Evolutionary conservation across 108 stramenopile species (phyloP).

Genomic region (Fragilaria crotonensis): DNA sequence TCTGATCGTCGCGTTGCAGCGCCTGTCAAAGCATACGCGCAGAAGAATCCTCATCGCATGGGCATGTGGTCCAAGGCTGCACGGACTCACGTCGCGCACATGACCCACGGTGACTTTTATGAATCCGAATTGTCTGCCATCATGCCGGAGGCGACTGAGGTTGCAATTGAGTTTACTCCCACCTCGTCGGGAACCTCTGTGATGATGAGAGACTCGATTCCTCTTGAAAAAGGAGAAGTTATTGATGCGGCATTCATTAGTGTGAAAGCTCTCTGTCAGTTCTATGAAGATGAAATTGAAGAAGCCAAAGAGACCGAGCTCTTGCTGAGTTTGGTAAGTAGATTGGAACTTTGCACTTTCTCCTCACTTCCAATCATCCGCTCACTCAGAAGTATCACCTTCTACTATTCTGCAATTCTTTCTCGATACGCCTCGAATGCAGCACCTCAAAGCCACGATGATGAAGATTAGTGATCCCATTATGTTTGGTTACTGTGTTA

Average conservation of each 20-base stretch:
- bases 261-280: slow-evolving; percentile 29
- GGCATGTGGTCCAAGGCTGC: slow-evolving; percentile 49
- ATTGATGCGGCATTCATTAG: slow-evolving; percentile 48
- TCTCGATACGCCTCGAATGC: no score
- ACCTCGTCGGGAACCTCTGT: slow-evolving; percentile 29
- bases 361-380: no score
- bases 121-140: slow-evolving; percentile 39
- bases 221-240: slow-evolving; percentile 47
- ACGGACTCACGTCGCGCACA: slow-evolving; percentile 59
- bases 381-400: no score
- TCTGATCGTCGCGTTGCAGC: slow-evolving; percentile 52
- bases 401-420: no score
- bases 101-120: slow-evolving; percentile 60
- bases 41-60: slow-evolving; percentile 65
- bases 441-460: slow-evolving; percentile 69
- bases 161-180: slow-evolving; percentile 42
- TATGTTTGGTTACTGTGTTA: slow-evolving; percentile 59
- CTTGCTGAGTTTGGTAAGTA: slow-evolving; percentile 31
- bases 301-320: slow-evolving; percentile 52
- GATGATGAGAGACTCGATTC: slow-evolving; percentile 41
- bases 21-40: slow-evolving; percentile 57
- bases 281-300: slow-evolving; percentile 40
- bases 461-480: slow-evolving; percentile 69
- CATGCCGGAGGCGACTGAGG: slow-evolving; percentile 34
- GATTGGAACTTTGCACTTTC: no score